These are phyloP conservation scores for Sinapis alba DNA, from an alignment of 441 rosid genomes.

Conservation along the genomic window DNA sequence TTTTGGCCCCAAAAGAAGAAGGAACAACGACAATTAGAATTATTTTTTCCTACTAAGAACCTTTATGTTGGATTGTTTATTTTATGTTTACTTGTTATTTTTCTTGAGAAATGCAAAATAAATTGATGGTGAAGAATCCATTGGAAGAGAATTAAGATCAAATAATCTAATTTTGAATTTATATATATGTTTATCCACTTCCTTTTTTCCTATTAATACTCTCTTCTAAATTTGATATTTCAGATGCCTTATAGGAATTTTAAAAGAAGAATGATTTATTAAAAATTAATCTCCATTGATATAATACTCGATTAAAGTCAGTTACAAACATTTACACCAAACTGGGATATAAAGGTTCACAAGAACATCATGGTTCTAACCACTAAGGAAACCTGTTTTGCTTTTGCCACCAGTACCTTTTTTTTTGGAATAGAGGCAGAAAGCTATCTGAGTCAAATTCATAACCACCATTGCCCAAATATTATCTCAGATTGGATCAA, in stretches of 20 bases:
- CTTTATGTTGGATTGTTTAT: slow-evolving; percentile 19
- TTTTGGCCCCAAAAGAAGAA: slow-evolving; percentile 38
- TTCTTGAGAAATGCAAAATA: not conserved
- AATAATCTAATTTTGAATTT: slow-evolving; percentile 41
- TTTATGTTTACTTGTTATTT: slow-evolving; percentile 2
- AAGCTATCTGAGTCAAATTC: slow-evolving; percentile 30
- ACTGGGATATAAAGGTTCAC: slow-evolving; percentile 33
- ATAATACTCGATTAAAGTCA: slow-evolving; percentile 22
- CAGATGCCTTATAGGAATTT: not conserved
- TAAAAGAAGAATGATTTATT: slow-evolving; percentile 4
- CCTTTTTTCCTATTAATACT: slow-evolving; percentile 30
- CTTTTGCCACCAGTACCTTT: slow-evolving; percentile 19
- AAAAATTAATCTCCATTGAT: slow-evolving; percentile 11
- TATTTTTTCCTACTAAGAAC: slow-evolving; percentile 9
- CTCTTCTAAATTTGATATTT: slow-evolving; percentile 25
- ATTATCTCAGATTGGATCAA: slow-evolving; percentile 19
- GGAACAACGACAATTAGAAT: slow-evolving; percentile 20
- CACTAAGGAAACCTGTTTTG: slow-evolving; percentile 17
- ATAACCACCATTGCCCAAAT: not conserved
- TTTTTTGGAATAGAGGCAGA: slow-evolving; percentile 18
- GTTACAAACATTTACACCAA: slow-evolving; percentile 27
- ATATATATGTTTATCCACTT: slow-evolving; percentile 32
- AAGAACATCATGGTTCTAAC: slow-evolving; percentile 20
- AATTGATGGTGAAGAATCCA: slow-evolving; percentile 35
- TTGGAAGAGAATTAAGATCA: slow-evolving; percentile 33